A percentile compares a stretch with the other conserved stretches of the same genome.
These are phyloP conservation scores for Biscogniauxia sp. DNA, from an alignment of 2,329 filamentous ascomycete genomes.

Conservation along the genomic window DNA sequence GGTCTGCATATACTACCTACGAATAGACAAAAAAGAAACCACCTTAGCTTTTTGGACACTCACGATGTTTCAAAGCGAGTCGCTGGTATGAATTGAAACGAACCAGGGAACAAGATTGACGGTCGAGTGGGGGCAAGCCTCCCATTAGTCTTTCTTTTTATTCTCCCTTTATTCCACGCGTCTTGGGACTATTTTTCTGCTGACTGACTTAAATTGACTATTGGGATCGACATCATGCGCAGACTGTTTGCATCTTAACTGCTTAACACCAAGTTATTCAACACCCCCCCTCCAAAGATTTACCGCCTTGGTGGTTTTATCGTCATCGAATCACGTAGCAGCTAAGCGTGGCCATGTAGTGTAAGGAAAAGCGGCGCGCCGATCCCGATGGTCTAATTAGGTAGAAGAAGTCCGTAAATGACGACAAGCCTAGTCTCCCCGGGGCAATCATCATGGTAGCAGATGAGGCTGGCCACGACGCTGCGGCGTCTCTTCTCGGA, in stretches of 20 bases:
- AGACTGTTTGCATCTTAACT: neutral
- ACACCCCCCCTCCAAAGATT: neutral
- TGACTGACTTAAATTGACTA: neutral
- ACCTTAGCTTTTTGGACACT: neutral
- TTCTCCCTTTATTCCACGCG: neutral
- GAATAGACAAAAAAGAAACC: constrained; percentile 25
- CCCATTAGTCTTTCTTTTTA: neutral
- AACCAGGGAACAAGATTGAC: neutral
- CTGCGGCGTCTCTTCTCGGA: neutral
- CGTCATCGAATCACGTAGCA: neutral
- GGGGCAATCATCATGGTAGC: neutral
- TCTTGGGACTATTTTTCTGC: neutral
- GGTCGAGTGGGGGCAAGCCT: neutral
- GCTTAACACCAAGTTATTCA: neutral
- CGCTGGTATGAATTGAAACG: neutral
- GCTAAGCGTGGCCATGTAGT: neutral
- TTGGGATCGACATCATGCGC: neutral
- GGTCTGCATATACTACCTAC: constrained; percentile 28
- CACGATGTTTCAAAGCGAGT: neutral
- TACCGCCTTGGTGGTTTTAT: neutral
- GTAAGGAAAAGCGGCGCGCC: neutral
- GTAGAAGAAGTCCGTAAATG: neutral
- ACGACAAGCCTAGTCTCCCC: neutral
- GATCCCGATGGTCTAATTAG: neutral
- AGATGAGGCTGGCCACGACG: neutral